Base-by-base conservation (phyloP, 2,329 filamentous ascomycete genomes). In the Bipolaris victoriae region DNA sequence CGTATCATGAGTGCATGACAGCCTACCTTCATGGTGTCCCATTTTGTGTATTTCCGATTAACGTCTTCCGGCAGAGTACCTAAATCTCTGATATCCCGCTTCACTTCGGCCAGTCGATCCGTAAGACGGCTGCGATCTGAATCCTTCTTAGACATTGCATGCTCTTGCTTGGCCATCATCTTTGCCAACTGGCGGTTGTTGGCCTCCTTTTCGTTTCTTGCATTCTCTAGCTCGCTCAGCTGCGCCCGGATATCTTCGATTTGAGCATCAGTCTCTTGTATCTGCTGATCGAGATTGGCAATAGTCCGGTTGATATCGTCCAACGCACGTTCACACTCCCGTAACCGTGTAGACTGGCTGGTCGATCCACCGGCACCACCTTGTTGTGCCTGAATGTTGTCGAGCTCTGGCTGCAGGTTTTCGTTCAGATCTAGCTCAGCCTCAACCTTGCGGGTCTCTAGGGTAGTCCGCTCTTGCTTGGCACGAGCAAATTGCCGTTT, bases 1-100 rank as follows among this genome's bases (percentile, higher is more conserved):
- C 35, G 0, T 20, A 9, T 15, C 26, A 13, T 13, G 49, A 18
- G 7, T 10, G 47, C 57, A 31, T 57, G 10, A 7, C 4, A 16
- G 2, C n/a, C 49, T 78, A 94, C 90, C 49, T 84, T 86, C 61
- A 93, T 91, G 24, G 89, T 87, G 66, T 92, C 89, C 76, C 92
- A 90, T 66, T 89, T 89, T 70, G 91, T 88, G 74, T 96, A 99
- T 71, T 93, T 95, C 64, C 90, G 90, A 73, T 97, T 95, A 0
- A 94, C 92, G 69, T 97, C 93, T 61, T 98, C 93, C 0, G 95
- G 94, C 15, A 99, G 83, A 16, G 96, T 93, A 65, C 95, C 95
- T 6, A 99, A 83, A 65, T 97, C 92, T 45, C 94, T 89, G 68
- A 99, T 98, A 62, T 93, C 94, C 71, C 92, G 90, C 59, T 88